Percentiles rank a stretch among this genome's conserved stretches.
Evolutionary conservation across 148 eudicot genomes (phyloP).

Genomic region (Camellia japonica): DNA sequence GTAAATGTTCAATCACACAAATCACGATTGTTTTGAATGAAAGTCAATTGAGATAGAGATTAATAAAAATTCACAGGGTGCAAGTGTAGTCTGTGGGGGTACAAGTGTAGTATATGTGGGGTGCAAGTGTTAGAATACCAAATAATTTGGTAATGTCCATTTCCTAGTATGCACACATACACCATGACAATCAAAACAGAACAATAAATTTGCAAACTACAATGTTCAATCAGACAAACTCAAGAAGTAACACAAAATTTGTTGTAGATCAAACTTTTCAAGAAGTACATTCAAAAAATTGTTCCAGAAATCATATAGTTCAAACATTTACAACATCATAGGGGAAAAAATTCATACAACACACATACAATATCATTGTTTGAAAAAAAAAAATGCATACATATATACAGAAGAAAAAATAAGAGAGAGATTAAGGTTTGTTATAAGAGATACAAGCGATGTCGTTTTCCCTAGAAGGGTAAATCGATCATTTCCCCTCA

Average conservation of each 20-base stretch:
- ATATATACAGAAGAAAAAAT: no score
- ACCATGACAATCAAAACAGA: not conserved
- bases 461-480: not conserved
- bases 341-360: not conserved
- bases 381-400: not conserved
- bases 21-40: no score
- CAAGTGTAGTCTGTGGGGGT: no score
- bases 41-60: no score
- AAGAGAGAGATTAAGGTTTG: no score
- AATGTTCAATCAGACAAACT: not conserved
- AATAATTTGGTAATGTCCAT: no score
- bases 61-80: no score
- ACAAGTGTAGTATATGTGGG: no score
- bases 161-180: not conserved
- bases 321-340: not conserved
- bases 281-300: no score
- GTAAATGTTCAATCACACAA: no score
- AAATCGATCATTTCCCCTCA: no score
- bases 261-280: not conserved
- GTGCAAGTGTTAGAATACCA: no score
- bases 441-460: not conserved
- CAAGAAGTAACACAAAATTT: not conserved
- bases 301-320: not conserved
- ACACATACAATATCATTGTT: not conserved
- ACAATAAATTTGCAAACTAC: not conserved